These are phyloP conservation scores for Amanita brunnescens DNA, from an alignment of 768 basidiomycete species.

Conservation along the genomic window DNA sequence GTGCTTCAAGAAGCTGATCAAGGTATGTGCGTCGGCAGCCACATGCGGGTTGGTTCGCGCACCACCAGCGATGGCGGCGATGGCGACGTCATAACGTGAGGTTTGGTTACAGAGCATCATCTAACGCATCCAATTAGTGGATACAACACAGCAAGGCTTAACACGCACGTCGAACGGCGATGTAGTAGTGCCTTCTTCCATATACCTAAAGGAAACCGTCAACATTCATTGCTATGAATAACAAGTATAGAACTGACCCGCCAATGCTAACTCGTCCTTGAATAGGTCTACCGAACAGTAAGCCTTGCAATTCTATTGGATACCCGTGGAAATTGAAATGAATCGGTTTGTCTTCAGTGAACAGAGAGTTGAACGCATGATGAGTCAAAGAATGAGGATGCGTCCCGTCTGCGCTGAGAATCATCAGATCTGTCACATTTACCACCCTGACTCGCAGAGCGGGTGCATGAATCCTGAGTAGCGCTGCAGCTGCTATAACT, in stretches of 20 bases:
- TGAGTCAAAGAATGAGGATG: slow-evolving; percentile 70
- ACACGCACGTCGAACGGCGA: slow-evolving; percentile 64
- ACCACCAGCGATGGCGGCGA: slow-evolving; percentile 49
- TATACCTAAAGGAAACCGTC: slow-evolving; percentile 23
- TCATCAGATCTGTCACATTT: slow-evolving; percentile 86
- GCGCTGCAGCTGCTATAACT: slow-evolving; percentile 75
- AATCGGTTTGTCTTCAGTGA: slow-evolving; percentile 60
- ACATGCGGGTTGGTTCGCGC: slow-evolving; percentile 44
- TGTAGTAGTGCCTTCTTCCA: slow-evolving; percentile 73
- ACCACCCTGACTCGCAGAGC: slow-evolving; percentile 80
- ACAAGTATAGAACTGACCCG: no score
- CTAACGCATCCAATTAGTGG: slow-evolving; percentile 19
- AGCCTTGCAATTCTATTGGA: slow-evolving; percentile 60
- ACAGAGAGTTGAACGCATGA: slow-evolving; percentile 57
- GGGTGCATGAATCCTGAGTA: slow-evolving; percentile 63
- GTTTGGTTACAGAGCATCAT: slow-evolving; percentile 72
- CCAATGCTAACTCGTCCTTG: slow-evolving; percentile 44
- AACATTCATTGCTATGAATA: no score
- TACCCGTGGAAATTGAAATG: slow-evolving; percentile 85
- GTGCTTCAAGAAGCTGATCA: background rate
- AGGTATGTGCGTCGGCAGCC: slow-evolving; percentile 47
- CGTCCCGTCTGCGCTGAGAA: slow-evolving; percentile 55
- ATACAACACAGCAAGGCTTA: background rate
- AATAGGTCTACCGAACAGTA: slow-evolving; percentile 48
- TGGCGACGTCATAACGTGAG: slow-evolving; percentile 59